Base-by-base conservation (phyloP, 768 basidiomycete species). In the Lentinula guzmanii region DNA sequence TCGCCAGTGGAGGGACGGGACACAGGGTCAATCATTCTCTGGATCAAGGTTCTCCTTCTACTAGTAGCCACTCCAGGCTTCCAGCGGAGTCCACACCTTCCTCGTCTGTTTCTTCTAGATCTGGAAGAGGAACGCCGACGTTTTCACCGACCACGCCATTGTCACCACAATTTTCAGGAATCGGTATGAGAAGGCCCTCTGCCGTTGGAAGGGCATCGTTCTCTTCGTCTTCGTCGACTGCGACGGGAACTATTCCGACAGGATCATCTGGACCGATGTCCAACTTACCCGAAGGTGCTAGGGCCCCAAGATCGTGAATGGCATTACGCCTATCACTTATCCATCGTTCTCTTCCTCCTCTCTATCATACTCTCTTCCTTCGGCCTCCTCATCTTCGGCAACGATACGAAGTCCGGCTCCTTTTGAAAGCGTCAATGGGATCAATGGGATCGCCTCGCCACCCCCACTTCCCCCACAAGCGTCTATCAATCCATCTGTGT, bases 401-500 rank as follows among this genome's bases (percentile, higher is more conserved):
- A 13, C 51, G n/a, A 60, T 33, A 31, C 41, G 45, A 13, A 58
- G 45, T 58, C 56, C 56, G 5, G 3, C 58, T 37, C 45, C 43
- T 3, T 51, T 51, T 37, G 64, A 34, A n/a, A 63, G 78, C 79
- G 1, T 74, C 16, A 62, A 76, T 52, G 75, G 75, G 54, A 21
- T 56, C 8, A 33, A 56, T 65, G 75, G 74, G 61, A 80, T 84
- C 34, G 77, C 90, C 0, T 81, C 89, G 0, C 94, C 92, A 10
- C 93, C 94, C 1, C 88, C 90, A 0, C 81, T 89, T 0, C 94
- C 92, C 8, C 93, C 94, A 1, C 88, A 86, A 71, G 92, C 91
- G 9, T 92, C 93, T 33, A 86, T 93, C 64, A 92, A 92, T 66
- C 86, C 88, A 31, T 87, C 88, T 16, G 80, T 89, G 5, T 77